Evolutionary conservation across 176 grass and related monocot species (phyloP).

Genomic region (Thalia dealbata): DNA sequence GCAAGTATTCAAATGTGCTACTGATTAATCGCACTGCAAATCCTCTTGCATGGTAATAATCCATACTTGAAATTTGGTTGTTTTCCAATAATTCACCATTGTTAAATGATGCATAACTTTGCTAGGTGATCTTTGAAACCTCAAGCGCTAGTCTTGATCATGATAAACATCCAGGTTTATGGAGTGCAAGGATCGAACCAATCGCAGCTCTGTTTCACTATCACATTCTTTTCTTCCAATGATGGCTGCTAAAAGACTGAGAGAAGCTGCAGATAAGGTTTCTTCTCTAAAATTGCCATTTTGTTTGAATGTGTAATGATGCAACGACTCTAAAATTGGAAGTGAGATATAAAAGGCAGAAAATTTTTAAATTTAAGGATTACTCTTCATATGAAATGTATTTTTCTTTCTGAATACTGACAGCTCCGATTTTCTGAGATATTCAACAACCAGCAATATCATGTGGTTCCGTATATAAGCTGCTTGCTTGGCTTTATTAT

Average conservation of each 20-base stretch:
- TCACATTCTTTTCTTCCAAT: slow-evolving; percentile 73
- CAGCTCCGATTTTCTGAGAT: neutral
- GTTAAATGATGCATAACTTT: slow-evolving; percentile 12
- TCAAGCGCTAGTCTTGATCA: slow-evolving; percentile 41
- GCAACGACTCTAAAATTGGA: neutral
- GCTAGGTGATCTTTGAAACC: slow-evolving; percentile 20
- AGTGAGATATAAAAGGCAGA: neutral
- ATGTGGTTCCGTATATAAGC: neutral
- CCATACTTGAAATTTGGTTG: slow-evolving; percentile 9
- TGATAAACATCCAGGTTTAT: slow-evolving; percentile 92
- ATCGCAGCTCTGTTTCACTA: slow-evolving; percentile 66
- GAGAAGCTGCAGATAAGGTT: slow-evolving; percentile 51
- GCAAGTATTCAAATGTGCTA: slow-evolving; percentile 51
- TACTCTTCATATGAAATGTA: neutral
- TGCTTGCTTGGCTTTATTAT: neutral
- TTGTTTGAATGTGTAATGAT: neutral
- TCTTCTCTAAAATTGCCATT: slow-evolving; percentile 16
- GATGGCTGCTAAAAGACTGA: slow-evolving; percentile 69
- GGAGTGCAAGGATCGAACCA: slow-evolving; percentile 87
- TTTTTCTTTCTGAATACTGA: neutral
- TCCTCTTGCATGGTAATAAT: slow-evolving; percentile 81
- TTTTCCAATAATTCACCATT: neutral
- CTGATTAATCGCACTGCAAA: slow-evolving; percentile 85
- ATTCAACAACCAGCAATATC: neutral
- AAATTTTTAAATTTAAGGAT: slow-evolving; percentile 8